Evolutionary conservation across 1,284 basidiomycete genomes (phyloP).

Genomic region (Cutaneotrichosporon cyanovorans): DNA sequence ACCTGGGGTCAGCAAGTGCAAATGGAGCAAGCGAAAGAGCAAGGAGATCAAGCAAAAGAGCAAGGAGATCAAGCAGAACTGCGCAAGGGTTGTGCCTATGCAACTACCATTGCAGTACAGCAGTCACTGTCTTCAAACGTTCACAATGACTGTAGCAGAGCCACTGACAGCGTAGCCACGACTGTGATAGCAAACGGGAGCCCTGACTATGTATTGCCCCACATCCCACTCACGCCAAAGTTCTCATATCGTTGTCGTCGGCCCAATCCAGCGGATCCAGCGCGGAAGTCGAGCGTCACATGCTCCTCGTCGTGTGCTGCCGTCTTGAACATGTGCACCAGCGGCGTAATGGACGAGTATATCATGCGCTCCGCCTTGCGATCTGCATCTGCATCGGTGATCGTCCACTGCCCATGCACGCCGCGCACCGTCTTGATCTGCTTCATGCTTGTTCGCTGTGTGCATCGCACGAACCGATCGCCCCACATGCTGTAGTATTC

Average conservation of each 20-base stretch:
- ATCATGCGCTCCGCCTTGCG: slow-evolving; percentile 91
- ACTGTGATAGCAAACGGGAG: no score
- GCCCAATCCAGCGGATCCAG: no score
- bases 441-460: slow-evolving; percentile 54
- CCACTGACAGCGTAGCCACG: no score
- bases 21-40: no score
- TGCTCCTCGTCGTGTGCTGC: slow-evolving; percentile 63
- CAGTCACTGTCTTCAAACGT: no score
- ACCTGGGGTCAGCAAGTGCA: slow-evolving; percentile 52
- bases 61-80: no score
- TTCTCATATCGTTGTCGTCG: slow-evolving; percentile 48
- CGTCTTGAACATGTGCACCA: slow-evolving; percentile 78
- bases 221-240: slow-evolving; percentile 53
- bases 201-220: no score
- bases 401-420: slow-evolving; percentile 71
- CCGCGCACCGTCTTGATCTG: slow-evolving; percentile 72
- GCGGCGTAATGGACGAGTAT: slow-evolving; percentile 76
- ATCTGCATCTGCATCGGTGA: slow-evolving; percentile 88
- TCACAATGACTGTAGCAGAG: no score
- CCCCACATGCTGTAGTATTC: slow-evolving; percentile 11
- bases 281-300: slow-evolving; percentile 60
- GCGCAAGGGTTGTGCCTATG: no score
- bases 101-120: no score
- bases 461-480: slow-evolving; percentile 9
- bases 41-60: no score